Base-by-base conservation (phyloP, 495 filamentous ascomycete species). In the Acidiella bohemica region DNA sequence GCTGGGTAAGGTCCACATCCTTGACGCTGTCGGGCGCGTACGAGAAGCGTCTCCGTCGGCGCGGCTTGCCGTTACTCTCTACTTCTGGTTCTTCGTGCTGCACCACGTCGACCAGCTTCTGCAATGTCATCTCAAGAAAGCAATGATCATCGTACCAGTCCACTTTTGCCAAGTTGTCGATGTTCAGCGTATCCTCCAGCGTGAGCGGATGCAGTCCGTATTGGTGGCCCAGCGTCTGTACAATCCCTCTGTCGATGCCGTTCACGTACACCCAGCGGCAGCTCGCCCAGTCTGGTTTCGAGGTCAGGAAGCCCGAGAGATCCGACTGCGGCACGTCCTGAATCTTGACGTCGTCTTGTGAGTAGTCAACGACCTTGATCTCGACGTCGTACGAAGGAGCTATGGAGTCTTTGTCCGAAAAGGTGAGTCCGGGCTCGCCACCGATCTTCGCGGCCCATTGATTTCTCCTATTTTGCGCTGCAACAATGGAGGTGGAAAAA, bases 261-360 rank as follows among this genome's bases (percentile, higher is more conserved):
- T 93, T 93, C 51, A 92, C 78, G 53, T 82, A 93, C 58, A 95
- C 85, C 87, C 87, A 95, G n/a, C 87, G 70, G 46, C 83, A 92
- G 41, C 70, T 70, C n/a, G 73, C 78, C 85, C 84, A 93, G 6
- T 67, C 60, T 32, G 41, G 41, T 26, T 44, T 44, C 12, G 34
- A 12, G n/a, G 44, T 39, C 38, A 42, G 53, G 35, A 46, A 34
- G 32, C 33, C 13, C 24, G 28, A 11, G 13, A 44, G 33, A 5
- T 34, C 34, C 12, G 13, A 10, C 16, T 1, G 17, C 2, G 17
- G 10, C 11, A 44, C 22, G 19, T 36, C 33, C 13, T 44, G 32
- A 7, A 25, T n/a, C 7, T 16, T 18, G n/a, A 44, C 6, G 5
- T n/a, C 14, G 12, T 35, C 10, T 3, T 24, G 16, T 5, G 41